Conservation (phyloP, 345 rosid genomes). For the Mercurialis annua region DNA sequence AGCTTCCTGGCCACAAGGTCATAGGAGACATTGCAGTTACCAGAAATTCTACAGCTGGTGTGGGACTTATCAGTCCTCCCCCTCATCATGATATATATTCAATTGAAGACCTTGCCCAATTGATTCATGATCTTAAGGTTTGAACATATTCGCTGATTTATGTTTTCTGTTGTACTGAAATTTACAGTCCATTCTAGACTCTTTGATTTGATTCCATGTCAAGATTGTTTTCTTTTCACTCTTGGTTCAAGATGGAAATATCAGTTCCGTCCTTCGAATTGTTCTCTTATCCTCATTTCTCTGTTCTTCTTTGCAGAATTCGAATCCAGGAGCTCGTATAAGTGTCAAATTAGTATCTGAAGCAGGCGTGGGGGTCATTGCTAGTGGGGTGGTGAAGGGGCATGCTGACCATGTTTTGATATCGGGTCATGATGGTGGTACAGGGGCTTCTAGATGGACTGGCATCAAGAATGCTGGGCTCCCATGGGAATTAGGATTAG, state of each 20-base stretch:
- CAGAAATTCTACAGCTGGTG: slow-evolving; percentile 96
- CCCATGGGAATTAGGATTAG: slow-evolving; percentile 99
- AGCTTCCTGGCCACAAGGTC: slow-evolving; percentile 99
- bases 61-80: slow-evolving; percentile 98
- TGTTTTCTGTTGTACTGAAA: neutral
- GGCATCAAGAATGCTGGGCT: slow-evolving; percentile 99
- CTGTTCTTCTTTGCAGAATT: slow-evolving; percentile 46
- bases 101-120: slow-evolving; percentile 97
- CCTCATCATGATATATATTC: slow-evolving; percentile 99
- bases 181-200: neutral
- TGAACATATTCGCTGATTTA: neutral
- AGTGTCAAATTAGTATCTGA: slow-evolving; percentile 97
- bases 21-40: slow-evolving; percentile 98
- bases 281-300: slow-evolving; percentile 14
- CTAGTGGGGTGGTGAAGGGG: slow-evolving; percentile 99
- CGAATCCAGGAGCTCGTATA: slow-evolving; percentile 88
- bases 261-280: neutral
- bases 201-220: neutral
- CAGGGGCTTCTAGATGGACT: slow-evolving; percentile 99
- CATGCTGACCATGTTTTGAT: slow-evolving; percentile 98
- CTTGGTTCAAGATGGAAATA: neutral
- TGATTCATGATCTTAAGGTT: slow-evolving; percentile 99
- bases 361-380: slow-evolving; percentile 99
- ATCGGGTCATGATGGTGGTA: slow-evolving; percentile 99
- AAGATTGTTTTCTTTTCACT: neutral